Conservation (phyloP, 2,329 filamentous ascomycete species). For the Aspergillus eucalypticola region DNA sequence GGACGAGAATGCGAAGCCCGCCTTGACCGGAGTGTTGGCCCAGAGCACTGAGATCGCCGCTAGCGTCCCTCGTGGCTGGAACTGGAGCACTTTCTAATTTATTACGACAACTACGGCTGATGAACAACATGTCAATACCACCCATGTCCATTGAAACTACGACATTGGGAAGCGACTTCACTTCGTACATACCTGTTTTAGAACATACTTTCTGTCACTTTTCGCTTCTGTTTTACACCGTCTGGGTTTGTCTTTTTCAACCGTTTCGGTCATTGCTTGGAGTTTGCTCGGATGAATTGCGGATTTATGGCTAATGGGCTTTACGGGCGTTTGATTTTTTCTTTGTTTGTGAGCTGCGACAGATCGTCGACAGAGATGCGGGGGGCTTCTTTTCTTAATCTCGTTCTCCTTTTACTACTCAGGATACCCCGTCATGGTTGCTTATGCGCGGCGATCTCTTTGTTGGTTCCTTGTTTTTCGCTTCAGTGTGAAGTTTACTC, state of each 20-base stretch:
- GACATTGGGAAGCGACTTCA: slow-evolving; percentile 4
- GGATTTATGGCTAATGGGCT: slow-evolving; percentile 8
- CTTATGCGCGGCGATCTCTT: slow-evolving; percentile 28
- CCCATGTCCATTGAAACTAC: neutral
- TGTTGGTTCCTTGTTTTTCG: slow-evolving; percentile 15
- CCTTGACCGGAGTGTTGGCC: slow-evolving; percentile 23
- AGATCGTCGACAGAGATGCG: slow-evolving; percentile 20
- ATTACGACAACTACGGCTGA: slow-evolving; percentile 6
- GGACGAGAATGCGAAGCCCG: slow-evolving; percentile 25
- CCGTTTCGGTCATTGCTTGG: slow-evolving; percentile 20
- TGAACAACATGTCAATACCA: slow-evolving; percentile 10
- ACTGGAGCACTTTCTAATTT: slow-evolving; percentile 62
- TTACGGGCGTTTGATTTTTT: slow-evolving; percentile 12
- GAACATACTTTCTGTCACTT: slow-evolving; percentile 16
- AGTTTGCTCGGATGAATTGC: slow-evolving; percentile 15
- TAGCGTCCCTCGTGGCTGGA: slow-evolving; percentile 60
- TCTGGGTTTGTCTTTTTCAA: neutral
- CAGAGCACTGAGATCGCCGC: slow-evolving; percentile 50
- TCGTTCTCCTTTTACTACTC: slow-evolving; percentile 24
- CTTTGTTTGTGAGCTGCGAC: slow-evolving; percentile 12
- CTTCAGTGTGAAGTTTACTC: neutral
- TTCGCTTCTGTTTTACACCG: neutral
- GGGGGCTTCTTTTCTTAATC: slow-evolving; percentile 18
- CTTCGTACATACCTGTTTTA: slow-evolving; percentile 19
- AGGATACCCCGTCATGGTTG: slow-evolving; percentile 40